Percentiles rank a stretch among this genome's conserved stretches.
phyloP scores from a whole-genome alignment of 2,329 filamentous ascomycete species.

The Aureobasidium sp. region DNA sequence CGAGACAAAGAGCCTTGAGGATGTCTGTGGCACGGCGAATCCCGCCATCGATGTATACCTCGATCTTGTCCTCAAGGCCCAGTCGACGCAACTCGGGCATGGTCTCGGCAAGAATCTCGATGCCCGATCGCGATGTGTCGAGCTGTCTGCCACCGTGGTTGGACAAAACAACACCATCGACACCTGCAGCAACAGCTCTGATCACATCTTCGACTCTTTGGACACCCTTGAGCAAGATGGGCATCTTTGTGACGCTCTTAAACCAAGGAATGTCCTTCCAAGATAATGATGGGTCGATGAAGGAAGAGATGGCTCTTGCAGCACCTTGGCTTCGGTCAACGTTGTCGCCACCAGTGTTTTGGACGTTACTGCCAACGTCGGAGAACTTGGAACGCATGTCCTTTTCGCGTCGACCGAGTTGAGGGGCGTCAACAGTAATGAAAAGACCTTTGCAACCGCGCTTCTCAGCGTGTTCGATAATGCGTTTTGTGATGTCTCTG shows the following conservation, averaged over 20 bases:
- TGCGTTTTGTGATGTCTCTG: constrained; percentile 77
- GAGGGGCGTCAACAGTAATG: constrained; percentile 96
- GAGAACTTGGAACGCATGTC: constrained; percentile 80
- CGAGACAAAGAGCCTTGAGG: constrained; percentile 87
- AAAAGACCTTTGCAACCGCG: constrained; percentile 93
- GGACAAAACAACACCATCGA: constrained; percentile 84
- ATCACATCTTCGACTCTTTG: constrained; percentile 94
- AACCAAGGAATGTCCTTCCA: constrained; percentile 92
- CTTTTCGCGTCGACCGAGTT: constrained; percentile 90
- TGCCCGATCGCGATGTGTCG: constrained; percentile 78
- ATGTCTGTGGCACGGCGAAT: constrained; percentile 87
- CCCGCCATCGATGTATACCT: constrained; percentile 87
- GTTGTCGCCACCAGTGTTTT: constrained; percentile 54
- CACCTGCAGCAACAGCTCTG: constrained; percentile 60
- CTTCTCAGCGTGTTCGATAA: constrained; percentile 83
- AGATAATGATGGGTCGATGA: constrained; percentile 88
- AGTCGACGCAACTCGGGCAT: constrained; percentile 75
- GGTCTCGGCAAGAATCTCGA: constrained; percentile 88
- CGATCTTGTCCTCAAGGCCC: constrained; percentile 60
- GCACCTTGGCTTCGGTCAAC: constrained; percentile 88
- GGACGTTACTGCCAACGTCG: constrained; percentile 75
- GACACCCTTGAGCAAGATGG: constrained; percentile 92
- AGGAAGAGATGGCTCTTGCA: constrained; percentile 86
- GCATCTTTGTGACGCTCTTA: constrained; percentile 80
- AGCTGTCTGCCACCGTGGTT: constrained; percentile 95